phyloP scores from a whole-genome alignment of 306 rosid species.

The Citrullus colocynthis region DNA sequence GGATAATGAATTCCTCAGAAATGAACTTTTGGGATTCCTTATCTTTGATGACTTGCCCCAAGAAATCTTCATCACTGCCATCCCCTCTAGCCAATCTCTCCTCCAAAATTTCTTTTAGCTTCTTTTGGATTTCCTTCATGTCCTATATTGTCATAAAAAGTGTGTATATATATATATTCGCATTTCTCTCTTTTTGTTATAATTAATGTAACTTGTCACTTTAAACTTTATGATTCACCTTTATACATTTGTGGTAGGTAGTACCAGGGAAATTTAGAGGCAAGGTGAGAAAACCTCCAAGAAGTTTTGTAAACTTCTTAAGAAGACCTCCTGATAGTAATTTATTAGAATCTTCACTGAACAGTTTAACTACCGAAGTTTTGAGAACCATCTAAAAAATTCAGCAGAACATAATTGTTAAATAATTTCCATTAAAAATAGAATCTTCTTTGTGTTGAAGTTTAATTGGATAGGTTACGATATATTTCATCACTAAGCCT shows the following conservation, averaged over 20 bases:
- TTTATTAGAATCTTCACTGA: background rate
- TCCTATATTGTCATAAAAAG: background rate
- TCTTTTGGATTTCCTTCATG: background rate
- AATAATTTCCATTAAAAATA: no score
- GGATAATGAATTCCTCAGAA: conserved; percentile 12
- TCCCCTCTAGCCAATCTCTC: background rate
- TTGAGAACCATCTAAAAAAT: conserved; percentile 2
- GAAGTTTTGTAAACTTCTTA: background rate
- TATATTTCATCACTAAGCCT: background rate
- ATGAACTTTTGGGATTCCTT: conserved; percentile 6
- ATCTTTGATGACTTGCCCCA: conserved; percentile 9
- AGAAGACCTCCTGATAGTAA: background rate
- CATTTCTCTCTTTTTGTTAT: background rate
- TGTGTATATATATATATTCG: no score
- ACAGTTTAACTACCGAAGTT: background rate
- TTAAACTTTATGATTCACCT: background rate
- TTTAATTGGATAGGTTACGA: no score
- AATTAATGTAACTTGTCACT: background rate
- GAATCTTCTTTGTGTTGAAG: no score
- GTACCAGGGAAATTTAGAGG: conserved; percentile 3
- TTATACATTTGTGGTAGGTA: background rate
- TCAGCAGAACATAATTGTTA: background rate
- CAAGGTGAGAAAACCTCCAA: conserved; percentile 1
- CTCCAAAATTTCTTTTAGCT: background rate
- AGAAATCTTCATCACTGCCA: background rate